phyloP scores from a whole-genome alignment of 305 asterid species.

The Fraxinus platypoda region DNA sequence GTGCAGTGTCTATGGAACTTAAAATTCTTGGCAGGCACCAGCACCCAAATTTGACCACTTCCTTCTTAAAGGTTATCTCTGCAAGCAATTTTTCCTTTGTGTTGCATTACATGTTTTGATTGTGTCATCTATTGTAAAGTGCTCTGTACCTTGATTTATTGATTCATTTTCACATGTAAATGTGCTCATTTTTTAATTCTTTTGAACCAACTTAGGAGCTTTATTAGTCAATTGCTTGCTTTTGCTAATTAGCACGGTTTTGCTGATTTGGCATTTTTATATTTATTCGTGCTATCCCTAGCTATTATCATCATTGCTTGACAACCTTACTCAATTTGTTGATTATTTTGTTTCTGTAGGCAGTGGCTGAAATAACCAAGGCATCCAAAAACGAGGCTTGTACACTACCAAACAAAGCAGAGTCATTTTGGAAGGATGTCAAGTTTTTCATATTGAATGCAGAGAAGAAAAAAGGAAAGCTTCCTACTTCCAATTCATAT shows the following conservation, averaged over 20 bases:
- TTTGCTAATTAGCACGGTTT: not conserved
- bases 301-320: not conserved
- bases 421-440: slow-evolving; percentile 50
- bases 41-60: slow-evolving; percentile 78
- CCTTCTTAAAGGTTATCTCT: slow-evolving; percentile 76
- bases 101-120: slow-evolving; percentile 7
- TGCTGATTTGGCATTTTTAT: not conserved
- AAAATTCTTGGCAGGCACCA: slow-evolving; percentile 91
- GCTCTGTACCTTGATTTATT: not conserved
- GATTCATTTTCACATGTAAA: not conserved
- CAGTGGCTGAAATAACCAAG: slow-evolving; percentile 79
- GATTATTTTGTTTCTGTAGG: slow-evolving; percentile 42
- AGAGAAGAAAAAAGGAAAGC: slow-evolving; percentile 38
- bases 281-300: not conserved
- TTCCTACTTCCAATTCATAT: slow-evolving; percentile 23
- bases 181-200: not conserved
- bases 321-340: slow-evolving; percentile 6
- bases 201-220: not conserved
- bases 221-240: not conserved
- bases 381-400: slow-evolving; percentile 72
- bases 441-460: slow-evolving; percentile 31
- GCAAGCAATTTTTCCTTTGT: slow-evolving; percentile 7
- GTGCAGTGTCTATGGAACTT: slow-evolving; percentile 79
- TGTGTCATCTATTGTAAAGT: not conserved
- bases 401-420: slow-evolving; percentile 58